Evolutionary conservation across 1,284 basidiomycete species (phyloP), one percentile per base, ranked within the genome.

Genomic region (Paramarasmius palmivorus): DNA sequence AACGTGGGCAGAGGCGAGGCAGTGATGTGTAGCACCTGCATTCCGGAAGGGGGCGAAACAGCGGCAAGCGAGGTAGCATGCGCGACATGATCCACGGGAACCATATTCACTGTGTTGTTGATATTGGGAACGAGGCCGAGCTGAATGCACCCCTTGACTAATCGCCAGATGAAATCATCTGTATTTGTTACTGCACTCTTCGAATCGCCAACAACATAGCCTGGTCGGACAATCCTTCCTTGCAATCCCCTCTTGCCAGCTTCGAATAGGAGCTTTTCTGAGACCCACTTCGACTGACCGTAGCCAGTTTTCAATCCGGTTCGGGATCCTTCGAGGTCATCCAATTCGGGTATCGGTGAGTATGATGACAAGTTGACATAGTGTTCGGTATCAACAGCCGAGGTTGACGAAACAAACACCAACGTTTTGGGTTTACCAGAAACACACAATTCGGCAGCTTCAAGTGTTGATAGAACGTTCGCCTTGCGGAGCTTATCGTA

Each of bases 101-200:
- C 92, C 92, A 98, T 96, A 74, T 99, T 99, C 66, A 99, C 83
- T 3, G 92, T 90, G 73, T 99, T 99, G 78, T 98, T 94, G 71
- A 99, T 98, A 68, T 99, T 93, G 1, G 97, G 97, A 2, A 95
- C 87, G 40, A 95, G 82, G 2, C 96, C 96, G 5, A 99, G 86
- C 70, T 99, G 97, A 45, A 97, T 82, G 68, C 95, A 98, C 22
- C 97, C 97, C 73, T 99, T 99, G 68, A 98, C 93, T 68, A 99
- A 78, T 19, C 97, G 86, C 95, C 96, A 98, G 53, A 99, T 83
- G 73, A 99, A 99, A 71, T 99, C 97, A 65, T 99, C 97, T 35
- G 97, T 99, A 73, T 99, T 99, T 25, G 95, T 98, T 2, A 98
- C 95, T 49, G 92, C 95, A 22, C 87, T 86, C 55, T 73, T 73